phyloP scores from a whole-genome alignment of 1,284 basidiomycete species.

The Moesziomyces sp. region DNA sequence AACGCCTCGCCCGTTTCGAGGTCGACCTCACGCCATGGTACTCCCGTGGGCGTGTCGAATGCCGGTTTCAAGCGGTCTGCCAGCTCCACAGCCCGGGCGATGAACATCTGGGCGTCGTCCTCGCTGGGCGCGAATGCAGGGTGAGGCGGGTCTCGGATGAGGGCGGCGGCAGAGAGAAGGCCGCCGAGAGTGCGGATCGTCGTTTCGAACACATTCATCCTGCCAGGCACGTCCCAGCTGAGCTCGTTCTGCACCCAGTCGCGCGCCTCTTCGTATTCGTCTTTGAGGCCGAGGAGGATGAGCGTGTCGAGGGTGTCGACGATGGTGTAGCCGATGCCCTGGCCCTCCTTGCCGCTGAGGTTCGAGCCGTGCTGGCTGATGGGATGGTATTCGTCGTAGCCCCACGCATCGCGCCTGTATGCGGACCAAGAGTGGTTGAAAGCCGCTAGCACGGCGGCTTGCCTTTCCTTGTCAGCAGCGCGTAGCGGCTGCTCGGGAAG shows the following conservation, averaged over 20 bases:
- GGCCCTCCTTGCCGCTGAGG: slow-evolving; percentile 45
- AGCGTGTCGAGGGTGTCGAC: slow-evolving; percentile 77
- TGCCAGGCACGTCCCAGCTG: slow-evolving; percentile 80
- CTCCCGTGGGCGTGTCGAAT: slow-evolving; percentile 77
- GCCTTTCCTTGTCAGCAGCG: slow-evolving; percentile 42
- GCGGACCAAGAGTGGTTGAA: slow-evolving; percentile 64
- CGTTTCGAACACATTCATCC: slow-evolving; percentile 91
- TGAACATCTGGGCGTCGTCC: slow-evolving; percentile 59
- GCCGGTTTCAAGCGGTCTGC: slow-evolving; percentile 85
- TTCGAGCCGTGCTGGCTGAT: slow-evolving; percentile 58
- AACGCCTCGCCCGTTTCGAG: slow-evolving; percentile 76
- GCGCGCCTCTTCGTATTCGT: slow-evolving; percentile 81
- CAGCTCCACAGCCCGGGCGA: slow-evolving; percentile 73
- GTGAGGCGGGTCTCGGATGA: slow-evolving; percentile 55
- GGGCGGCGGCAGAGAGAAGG: slow-evolving; percentile 76
- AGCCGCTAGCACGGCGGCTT: slow-evolving; percentile 53
- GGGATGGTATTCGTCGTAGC: slow-evolving; percentile 66
- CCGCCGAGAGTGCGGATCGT: slow-evolving; percentile 85
- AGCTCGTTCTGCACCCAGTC: slow-evolving; percentile 80
- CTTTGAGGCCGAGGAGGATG: slow-evolving; percentile 82
- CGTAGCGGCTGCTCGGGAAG: slow-evolving; percentile 45
- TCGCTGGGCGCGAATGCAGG: slow-evolving; percentile 36
- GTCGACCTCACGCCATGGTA: slow-evolving; percentile 84
- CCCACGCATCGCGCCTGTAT: slow-evolving; percentile 63
- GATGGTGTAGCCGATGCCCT: slow-evolving; percentile 65